phyloP scores from a whole-genome alignment of 1,284 basidiomycete species.

The Mycena sp. region DNA sequence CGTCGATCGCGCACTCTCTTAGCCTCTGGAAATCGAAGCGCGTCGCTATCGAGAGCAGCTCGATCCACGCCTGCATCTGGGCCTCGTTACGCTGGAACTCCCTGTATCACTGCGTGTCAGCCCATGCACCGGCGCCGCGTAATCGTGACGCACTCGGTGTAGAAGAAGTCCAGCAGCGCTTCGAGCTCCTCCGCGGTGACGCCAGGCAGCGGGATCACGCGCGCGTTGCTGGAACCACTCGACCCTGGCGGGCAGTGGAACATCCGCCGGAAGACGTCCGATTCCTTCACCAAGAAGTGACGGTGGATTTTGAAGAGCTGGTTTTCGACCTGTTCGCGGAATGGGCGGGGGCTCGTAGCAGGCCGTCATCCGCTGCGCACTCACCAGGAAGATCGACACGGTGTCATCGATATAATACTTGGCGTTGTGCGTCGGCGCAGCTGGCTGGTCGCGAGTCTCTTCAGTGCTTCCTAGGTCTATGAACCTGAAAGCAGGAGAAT shows the following conservation, averaged over 20 bases:
- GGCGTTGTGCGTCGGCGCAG: neutral
- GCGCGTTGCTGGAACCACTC: neutral
- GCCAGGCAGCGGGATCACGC: conserved; percentile 12
- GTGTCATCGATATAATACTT: conserved; percentile 34
- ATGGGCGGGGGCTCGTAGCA: no score
- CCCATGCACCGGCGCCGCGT: neutral
- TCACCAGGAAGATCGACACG: conserved; percentile 34
- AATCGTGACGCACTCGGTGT: conserved; percentile 18
- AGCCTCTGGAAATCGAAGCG: conserved; percentile 24
- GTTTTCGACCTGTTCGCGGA: conserved; percentile 19
- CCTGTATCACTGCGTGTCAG: neutral
- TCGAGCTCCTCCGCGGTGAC: conserved; percentile 19
- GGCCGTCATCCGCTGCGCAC: neutral
- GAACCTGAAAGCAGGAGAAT: no score
- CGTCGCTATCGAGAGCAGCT: conserved; percentile 31
- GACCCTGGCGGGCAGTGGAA: conserved; percentile 11
- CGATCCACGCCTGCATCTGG: conserved; percentile 24
- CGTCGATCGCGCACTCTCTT: conserved; percentile 22
- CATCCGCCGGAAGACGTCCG: conserved; percentile 18
- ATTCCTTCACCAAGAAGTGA: conserved; percentile 23
- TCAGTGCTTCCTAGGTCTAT: no score
- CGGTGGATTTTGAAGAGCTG: conserved; percentile 27
- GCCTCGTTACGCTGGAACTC: conserved; percentile 15
- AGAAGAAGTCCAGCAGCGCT: conserved; percentile 23
- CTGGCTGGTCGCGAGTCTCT: neutral